Percentiles rank a stretch among this genome's conserved stretches.
Conservation (phyloP, 2,329 filamentous ascomycete genomes). For the Diaporthe amygdali region DNA sequence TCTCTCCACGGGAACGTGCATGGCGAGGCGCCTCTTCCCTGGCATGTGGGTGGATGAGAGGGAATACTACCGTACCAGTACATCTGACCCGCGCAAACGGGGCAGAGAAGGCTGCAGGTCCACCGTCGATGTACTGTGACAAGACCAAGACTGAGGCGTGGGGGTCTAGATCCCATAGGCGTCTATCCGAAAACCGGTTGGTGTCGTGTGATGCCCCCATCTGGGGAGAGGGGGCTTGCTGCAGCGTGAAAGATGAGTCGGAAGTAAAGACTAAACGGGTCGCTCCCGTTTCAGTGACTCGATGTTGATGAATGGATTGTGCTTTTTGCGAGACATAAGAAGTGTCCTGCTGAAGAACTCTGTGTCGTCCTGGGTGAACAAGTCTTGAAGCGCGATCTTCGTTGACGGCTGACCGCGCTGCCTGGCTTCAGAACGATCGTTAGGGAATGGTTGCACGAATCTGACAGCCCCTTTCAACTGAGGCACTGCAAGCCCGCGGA, state of each 20-base stretch:
- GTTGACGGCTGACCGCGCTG: background rate
- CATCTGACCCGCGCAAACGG: constrained; percentile 16
- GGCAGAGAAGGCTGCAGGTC: constrained; percentile 20
- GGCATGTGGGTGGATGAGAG: constrained; percentile 8
- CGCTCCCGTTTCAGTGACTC: background rate
- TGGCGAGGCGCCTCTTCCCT: constrained; percentile 9
- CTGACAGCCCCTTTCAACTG: background rate
- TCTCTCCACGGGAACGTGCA: constrained; percentile 23
- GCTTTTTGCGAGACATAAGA: background rate
- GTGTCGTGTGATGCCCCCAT: background rate
- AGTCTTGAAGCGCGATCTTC: background rate
- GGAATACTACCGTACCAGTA: constrained; percentile 27
- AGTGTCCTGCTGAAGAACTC: background rate
- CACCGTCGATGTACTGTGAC: constrained; percentile 24
- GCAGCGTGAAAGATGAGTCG: background rate
- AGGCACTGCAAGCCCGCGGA: background rate
- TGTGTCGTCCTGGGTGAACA: background rate
- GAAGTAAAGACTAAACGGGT: no score
- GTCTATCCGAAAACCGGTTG: background rate
- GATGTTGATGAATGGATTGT: background rate
- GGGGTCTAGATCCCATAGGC: constrained; percentile 16
- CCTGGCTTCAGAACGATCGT: background rate
- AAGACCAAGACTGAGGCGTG: constrained; percentile 18
- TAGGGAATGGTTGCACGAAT: background rate
- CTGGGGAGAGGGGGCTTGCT: background rate